Evolutionary conservation across 2,329 filamentous ascomycete species (phyloP).

Genomic region (Beauveria rudraprayagi): DNA sequence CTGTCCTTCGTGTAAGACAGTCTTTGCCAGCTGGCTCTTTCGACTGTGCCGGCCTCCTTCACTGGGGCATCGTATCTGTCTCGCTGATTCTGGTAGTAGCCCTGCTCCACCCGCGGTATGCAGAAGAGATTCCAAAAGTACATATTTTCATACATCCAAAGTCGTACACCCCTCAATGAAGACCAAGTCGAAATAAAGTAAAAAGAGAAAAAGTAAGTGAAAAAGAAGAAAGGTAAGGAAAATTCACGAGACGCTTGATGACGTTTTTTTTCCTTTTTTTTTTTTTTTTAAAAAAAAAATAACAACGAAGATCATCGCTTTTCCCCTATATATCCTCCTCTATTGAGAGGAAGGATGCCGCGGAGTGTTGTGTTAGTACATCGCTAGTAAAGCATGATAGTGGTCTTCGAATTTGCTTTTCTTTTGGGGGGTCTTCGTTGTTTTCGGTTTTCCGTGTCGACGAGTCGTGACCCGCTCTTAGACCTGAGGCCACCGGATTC

Average conservation of each 20-base stretch:
- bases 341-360: neutral
- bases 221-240: neutral
- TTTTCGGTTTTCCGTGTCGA: neutral
- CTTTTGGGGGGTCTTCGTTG: neutral
- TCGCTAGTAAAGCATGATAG: slow-evolving; percentile 1
- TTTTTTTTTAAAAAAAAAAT: neutral
- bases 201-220: neutral
- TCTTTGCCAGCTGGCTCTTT: neutral
- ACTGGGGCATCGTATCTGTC: neutral
- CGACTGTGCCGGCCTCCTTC: neutral
- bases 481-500: slow-evolving; percentile 55
- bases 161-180: slow-evolving; percentile 12
- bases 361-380: neutral
- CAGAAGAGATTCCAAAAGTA: slow-evolving; percentile 7
- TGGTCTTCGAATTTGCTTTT: neutral
- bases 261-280: neutral
- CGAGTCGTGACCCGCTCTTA: slow-evolving; percentile 14
- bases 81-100: neutral
- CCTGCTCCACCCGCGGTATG: neutral
- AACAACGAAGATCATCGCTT: slow-evolving; percentile 4
- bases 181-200: slow-evolving; percentile 2
- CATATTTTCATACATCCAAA: slow-evolving; percentile 12
- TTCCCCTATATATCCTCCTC: neutral
- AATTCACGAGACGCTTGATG: slow-evolving; percentile 5
- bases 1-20: neutral